Evolutionary conservation across 2,329 filamentous ascomycete species (phyloP).

Genomic region (Aspergillus amoenus): DNA sequence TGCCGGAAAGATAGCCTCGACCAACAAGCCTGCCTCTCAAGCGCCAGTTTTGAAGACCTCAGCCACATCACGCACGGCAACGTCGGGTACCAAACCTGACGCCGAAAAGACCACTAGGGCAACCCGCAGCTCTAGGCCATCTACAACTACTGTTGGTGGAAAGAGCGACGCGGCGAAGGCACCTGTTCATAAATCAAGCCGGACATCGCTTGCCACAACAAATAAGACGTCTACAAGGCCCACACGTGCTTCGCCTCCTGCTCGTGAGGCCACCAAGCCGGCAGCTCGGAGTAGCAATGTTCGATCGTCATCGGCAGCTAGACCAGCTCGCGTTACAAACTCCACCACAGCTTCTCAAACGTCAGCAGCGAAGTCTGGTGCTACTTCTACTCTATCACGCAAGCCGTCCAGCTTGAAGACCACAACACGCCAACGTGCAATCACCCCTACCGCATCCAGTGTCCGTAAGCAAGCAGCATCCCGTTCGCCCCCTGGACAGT

Average conservation of each 20-base stretch:
- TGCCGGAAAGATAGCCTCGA: constrained; percentile 23
- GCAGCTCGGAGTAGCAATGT: constrained; percentile 28
- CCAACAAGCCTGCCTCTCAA: constrained; percentile 21
- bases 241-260: constrained; percentile 30
- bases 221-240: constrained; percentile 27
- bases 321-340: constrained; percentile 39
- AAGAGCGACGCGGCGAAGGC: constrained; percentile 31
- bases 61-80: constrained; percentile 20
- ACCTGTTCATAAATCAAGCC: constrained; percentile 32
- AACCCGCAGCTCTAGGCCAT: constrained; percentile 25
- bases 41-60: constrained; percentile 22
- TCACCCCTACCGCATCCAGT: constrained; percentile 23
- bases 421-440: constrained; percentile 24
- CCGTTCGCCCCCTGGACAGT: constrained; percentile 31
- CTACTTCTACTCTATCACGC: constrained; percentile 27
- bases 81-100: constrained; percentile 22
- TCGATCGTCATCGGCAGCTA: constrained; percentile 41
- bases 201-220: constrained; percentile 30
- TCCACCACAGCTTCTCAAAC: constrained; percentile 43
- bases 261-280: constrained; percentile 27
- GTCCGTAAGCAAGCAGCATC: constrained; percentile 33
- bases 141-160: constrained; percentile 25
- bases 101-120: constrained; percentile 19
- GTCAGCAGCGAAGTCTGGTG: constrained; percentile 35
- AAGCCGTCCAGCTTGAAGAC: constrained; percentile 38